Base-by-base conservation (phyloP, 2,329 filamentous ascomycete species). In the Aureobasidium vineae region DNA sequence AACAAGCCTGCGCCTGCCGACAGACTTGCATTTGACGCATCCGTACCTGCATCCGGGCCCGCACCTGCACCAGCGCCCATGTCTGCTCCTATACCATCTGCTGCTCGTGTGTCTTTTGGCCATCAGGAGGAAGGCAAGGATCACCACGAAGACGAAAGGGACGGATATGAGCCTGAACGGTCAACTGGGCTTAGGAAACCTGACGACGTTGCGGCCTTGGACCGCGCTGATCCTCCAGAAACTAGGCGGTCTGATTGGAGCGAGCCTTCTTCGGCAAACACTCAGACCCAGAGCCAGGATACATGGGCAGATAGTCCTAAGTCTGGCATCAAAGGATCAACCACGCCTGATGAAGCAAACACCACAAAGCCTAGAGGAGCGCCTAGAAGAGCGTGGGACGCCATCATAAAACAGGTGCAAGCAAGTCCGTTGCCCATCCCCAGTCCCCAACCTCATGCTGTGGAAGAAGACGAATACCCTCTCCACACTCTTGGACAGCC, bases 381-480 rank as follows among this genome's bases (percentile, higher is more conserved):
- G 41, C 47, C 61, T 45, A 64, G 75, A 40, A 53, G 40, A 36
- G 61, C 49, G 16, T 64, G 61, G 61, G 49, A 75, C 61, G 73
- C 71, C 66, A 73, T 75, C 56, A 21, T n/a, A 23, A 64, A 45
- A 54, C 47, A 64, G 38, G 36, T 43, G 21, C 15, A 64, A 19
- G 73, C 74, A 63, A 57, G 70, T 8, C 67, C 70, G 7, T 57
- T 76, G 4, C 76, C 75, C 15, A 76, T 82, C 65, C 78, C 79
- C 31, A 82, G 79, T 60, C 80, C 80, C 5, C 78, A 80, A 71
- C 80, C 80, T 10, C 72, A 77, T 33, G 66, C 70, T 6, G 69
- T 68, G 10, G 72, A 79, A 64, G 69, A 73, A 15, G 75, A 77
- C n/a, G 75, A 77, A 47, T 71, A 68, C 54, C 71, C 69, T n/a